Percentiles rank a stretch among this genome's conserved stretches.
These are phyloP conservation scores for Aspergillus puulaauensis DNA, from an alignment of 2,329 filamentous ascomycete genomes.

Conservation along the genomic window DNA sequence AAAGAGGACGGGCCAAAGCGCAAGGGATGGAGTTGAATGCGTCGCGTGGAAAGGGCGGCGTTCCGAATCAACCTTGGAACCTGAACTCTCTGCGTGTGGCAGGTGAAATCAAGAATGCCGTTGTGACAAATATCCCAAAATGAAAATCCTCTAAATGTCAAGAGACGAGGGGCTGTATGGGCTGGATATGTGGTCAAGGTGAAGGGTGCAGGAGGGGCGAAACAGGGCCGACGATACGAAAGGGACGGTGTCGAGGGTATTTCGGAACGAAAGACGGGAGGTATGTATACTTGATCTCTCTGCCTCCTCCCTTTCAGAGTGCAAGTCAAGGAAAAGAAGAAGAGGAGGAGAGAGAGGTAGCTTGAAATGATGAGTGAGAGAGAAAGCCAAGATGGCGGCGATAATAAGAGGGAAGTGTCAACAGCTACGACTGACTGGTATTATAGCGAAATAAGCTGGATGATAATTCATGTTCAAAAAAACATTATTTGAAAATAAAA, in stretches of 20 bases:
- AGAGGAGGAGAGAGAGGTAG: slow-evolving; percentile 14
- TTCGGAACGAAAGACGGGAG: neutral
- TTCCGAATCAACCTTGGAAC: slow-evolving; percentile 5
- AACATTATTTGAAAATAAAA: slow-evolving; percentile 12
- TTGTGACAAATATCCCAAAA: neutral
- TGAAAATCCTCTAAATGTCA: neutral
- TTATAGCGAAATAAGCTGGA: slow-evolving; percentile 1
- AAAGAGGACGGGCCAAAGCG: slow-evolving; percentile 28
- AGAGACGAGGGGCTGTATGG: neutral
- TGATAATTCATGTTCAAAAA: neutral
- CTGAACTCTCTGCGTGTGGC: slow-evolving; percentile 3
- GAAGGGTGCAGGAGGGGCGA: neutral
- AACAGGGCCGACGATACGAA: neutral
- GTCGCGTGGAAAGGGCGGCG: slow-evolving; percentile 31
- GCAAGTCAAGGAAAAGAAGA: slow-evolving; percentile 15
- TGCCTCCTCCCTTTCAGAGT: slow-evolving; percentile 14
- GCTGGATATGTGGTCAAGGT: neutral
- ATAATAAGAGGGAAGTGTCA: slow-evolving; percentile 19
- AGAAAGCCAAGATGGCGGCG: slow-evolving; percentile 17
- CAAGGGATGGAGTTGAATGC: slow-evolving; percentile 30
- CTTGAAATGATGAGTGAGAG: slow-evolving; percentile 4
- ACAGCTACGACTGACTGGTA: slow-evolving; percentile 7
- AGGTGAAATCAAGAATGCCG: slow-evolving; percentile 2
- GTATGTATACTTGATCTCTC: neutral
- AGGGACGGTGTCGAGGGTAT: neutral